phyloP scores from a whole-genome alignment of 306 rosid genomes.

The Calophaca sinica region DNA sequence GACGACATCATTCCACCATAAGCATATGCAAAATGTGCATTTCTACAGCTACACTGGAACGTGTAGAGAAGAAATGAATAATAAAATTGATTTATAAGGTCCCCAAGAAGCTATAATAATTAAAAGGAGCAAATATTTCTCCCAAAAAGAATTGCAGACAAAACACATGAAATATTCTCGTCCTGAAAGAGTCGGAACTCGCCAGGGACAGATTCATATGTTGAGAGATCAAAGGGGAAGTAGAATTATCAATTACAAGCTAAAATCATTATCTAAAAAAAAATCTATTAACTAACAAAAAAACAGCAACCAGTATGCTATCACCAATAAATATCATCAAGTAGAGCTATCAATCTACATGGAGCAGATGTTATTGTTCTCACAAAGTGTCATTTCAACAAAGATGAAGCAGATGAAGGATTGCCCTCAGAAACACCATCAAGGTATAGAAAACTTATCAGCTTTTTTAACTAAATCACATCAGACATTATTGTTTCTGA shows the following conservation, averaged over 20 bases:
- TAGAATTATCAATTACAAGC: conserved; percentile 16
- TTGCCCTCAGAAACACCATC: conserved; percentile 13
- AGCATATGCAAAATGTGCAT: not conserved
- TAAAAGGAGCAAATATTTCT: not conserved
- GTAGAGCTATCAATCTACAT: conserved; percentile 28
- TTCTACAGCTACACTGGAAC: conserved; percentile 19
- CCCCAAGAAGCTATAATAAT: not conserved
- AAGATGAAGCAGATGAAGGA: conserved; percentile 19
- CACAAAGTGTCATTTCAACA: conserved; percentile 15
- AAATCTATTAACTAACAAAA: not conserved
- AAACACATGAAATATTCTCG: conserved; percentile 22
- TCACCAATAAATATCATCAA: conserved; percentile 23
- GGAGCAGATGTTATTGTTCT: conserved; percentile 24
- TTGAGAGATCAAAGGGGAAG: not conserved
- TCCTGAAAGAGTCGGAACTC: conserved; percentile 13
- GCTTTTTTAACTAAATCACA: not conserved
- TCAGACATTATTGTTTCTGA: conserved; percentile 33
- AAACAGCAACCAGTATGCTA: conserved; percentile 12
- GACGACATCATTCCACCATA: conserved; percentile 1
- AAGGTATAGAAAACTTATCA: conserved; percentile 28
- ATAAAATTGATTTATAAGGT: conserved; percentile 3
- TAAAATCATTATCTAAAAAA: not conserved
- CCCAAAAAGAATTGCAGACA: conserved; percentile 11
- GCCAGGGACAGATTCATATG: conserved; percentile 17
- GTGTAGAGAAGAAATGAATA: conserved; percentile 15